Evolutionary conservation across 2,329 filamentous ascomycete species (phyloP).

Genomic region (Trichoderma asperellum): DNA sequence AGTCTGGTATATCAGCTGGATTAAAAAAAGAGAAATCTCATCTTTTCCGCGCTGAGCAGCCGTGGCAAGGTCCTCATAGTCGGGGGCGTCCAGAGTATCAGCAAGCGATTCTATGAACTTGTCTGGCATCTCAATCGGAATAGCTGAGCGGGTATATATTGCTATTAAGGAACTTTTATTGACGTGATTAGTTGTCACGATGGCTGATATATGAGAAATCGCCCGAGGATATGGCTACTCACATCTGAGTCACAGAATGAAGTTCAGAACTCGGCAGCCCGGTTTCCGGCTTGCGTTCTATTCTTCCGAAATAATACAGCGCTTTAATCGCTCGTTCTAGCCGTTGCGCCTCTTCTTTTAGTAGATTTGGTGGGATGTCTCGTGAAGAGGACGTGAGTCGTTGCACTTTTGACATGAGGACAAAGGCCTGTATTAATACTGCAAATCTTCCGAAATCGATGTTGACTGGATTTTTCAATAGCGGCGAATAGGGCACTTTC

Average conservation of each 20-base stretch:
- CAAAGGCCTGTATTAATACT: constrained; percentile 1
- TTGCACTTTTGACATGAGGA: background rate
- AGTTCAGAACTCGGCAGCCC: constrained; percentile 9
- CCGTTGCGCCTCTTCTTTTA: constrained; percentile 14
- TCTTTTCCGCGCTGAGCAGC: constrained; percentile 4
- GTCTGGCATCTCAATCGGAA: constrained; percentile 4
- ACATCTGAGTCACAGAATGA: background rate
- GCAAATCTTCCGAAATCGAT: constrained; percentile 17
- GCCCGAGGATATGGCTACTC: background rate
- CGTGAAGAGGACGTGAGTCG: background rate
- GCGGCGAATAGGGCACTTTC: background rate
- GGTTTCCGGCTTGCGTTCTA: constrained; percentile 3
- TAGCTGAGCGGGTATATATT: background rate
- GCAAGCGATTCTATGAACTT: constrained; percentile 14
- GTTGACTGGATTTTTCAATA: background rate
- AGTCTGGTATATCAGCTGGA: constrained; percentile 2
- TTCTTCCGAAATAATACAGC: constrained; percentile 5
- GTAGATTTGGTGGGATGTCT: background rate
- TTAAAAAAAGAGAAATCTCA: constrained; percentile 6
- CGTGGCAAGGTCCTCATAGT: constrained; percentile 2
- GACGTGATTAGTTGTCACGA: background rate
- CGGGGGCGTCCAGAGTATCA: background rate
- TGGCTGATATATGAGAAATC: background rate
- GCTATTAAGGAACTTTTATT: constrained; percentile 7
- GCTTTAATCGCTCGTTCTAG: constrained; percentile 7